Base-by-base conservation (phyloP, 257 asterid genomes). In the Anisodus tanguticus region DNA sequence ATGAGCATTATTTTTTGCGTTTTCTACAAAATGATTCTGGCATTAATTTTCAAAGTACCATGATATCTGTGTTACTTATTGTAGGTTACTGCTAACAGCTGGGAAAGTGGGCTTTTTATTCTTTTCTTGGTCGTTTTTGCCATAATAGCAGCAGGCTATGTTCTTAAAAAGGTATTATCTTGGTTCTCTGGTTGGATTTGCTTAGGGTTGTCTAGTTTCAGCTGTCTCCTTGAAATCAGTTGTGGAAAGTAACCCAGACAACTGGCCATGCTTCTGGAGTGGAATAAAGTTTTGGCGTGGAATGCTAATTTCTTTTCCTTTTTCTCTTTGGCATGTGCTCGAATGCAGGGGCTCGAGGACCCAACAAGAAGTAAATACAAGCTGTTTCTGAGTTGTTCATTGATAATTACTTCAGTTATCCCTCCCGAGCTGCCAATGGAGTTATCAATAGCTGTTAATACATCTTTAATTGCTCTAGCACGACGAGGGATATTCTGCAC, bases 401-500 rank as follows among this genome's bases (percentile, higher is more conserved):
- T 97, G 90, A 97, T 97, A 82, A 95, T 97, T 85, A 97, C 99
- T 81, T 95, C 98, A 51, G 99, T 97, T 82, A 97, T 97, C 84
- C 99, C 99, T 9, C 99, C 99, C 72, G 98, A 97, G 91, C 92
- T 97, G 85, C 99, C 99, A 60, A 95, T 97, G 99, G 99, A 97
- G 87, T 90, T 97, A 84, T 97, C 99, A 16, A 97, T 97, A 86
- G 99, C 99, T 80, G 99, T 97, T 88, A 97, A 97, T 89, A 95
- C 99, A 60, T 97, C 99, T 15, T 89, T 97, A 91, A 97, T 97
- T 93, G 98, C 98, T 63, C 89, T 97, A 82, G 99, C 97, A 67
- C 91, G 97, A 26, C 95, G 93, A 71, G 99, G 99, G 87, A 92
- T 97, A 89, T 97, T 92, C 85, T 97, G 99, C 83, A 97, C 99